phyloP scores from a whole-genome alignment of 257 asterid species.

The Penstemon davidsonii region DNA sequence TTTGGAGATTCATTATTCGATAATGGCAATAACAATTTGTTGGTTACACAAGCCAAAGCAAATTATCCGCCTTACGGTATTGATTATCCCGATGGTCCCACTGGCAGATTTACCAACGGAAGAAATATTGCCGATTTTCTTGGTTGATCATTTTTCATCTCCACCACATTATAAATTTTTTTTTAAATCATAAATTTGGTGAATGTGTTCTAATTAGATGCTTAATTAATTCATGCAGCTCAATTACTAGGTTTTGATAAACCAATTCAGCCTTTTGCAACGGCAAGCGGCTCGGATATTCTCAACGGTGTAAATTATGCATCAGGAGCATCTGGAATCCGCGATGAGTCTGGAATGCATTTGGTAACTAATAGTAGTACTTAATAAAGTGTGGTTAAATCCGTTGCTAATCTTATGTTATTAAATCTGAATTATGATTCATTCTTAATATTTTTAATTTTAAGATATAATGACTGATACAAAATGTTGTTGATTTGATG shows the following conservation, averaged over 20 bases:
- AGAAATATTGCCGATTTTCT: slow-evolving; percentile 30
- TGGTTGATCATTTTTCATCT: slow-evolving; percentile 18
- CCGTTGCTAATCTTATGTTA: no score
- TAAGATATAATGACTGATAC: neutral
- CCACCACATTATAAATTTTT: neutral
- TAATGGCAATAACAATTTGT: slow-evolving; percentile 38
- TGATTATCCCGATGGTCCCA: slow-evolving; percentile 33
- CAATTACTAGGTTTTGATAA: slow-evolving; percentile 37
- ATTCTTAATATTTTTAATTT: neutral
- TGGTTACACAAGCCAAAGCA: slow-evolving; percentile 27
- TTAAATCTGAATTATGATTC: no score
- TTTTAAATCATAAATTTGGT: neutral
- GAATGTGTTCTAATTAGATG: neutral
- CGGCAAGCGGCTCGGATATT: slow-evolving; percentile 28
- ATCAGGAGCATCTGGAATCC: slow-evolving; percentile 69
- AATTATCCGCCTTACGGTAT: slow-evolving; percentile 39
- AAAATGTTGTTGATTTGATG: neutral
- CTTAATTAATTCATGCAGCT: slow-evolving; percentile 31
- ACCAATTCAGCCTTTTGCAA: slow-evolving; percentile 45
- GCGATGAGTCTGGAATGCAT: slow-evolving; percentile 33
- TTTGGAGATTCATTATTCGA: slow-evolving; percentile 40
- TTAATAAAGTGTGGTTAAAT: no score
- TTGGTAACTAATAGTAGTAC: slow-evolving; percentile 28
- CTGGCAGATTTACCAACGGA: slow-evolving; percentile 45
- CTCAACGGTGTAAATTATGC: slow-evolving; percentile 63